Conservation (phyloP, 805 yeast species). For the Yamadazyma insecticola region DNA sequence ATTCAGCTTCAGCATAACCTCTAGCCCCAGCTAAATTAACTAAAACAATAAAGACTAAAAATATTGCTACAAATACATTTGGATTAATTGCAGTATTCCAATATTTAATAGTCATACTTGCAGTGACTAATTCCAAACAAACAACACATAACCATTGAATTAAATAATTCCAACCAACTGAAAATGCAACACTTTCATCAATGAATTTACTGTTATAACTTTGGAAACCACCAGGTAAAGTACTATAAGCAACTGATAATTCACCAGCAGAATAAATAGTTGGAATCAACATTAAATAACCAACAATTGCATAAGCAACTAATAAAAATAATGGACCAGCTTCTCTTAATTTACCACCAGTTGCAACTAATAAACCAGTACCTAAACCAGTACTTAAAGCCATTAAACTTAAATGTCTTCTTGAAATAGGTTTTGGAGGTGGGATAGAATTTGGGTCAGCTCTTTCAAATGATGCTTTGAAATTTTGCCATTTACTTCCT, state of each 20-base stretch:
- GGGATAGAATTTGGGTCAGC: conserved; percentile 14
- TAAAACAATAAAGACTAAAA: conserved; percentile 40
- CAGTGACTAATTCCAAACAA: conserved; percentile 62
- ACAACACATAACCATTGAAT: conserved; percentile 60
- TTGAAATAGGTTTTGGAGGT: conserved; percentile 15
- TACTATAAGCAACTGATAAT: conserved; percentile 56
- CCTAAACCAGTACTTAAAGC: conserved; percentile 37
- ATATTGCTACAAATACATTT: conserved; percentile 54
- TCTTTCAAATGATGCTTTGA: conserved; percentile 25
- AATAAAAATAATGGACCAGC: conserved; percentile 35
- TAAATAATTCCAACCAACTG: conserved; percentile 60
- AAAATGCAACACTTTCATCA: conserved; percentile 55
- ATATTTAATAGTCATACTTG: conserved; percentile 55
- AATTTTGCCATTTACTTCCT: conserved; percentile 23
- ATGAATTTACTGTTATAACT: conserved; percentile 50
- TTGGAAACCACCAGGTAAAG: conserved; percentile 60
- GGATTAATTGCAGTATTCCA: conserved; percentile 50
- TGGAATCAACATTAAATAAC: conserved; percentile 29
- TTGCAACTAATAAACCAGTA: conserved; percentile 40
- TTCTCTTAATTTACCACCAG: conserved; percentile 29
- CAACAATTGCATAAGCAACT: conserved; percentile 31
- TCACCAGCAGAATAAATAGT: conserved; percentile 41
- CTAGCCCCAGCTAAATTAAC: conserved; percentile 45
- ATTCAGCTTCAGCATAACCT: conserved; percentile 45
- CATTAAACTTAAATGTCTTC: conserved; percentile 25